phyloP scores from a whole-genome alignment of 2,329 filamentous ascomycete genomes.

The Ambrosiella cleistominuta region DNA sequence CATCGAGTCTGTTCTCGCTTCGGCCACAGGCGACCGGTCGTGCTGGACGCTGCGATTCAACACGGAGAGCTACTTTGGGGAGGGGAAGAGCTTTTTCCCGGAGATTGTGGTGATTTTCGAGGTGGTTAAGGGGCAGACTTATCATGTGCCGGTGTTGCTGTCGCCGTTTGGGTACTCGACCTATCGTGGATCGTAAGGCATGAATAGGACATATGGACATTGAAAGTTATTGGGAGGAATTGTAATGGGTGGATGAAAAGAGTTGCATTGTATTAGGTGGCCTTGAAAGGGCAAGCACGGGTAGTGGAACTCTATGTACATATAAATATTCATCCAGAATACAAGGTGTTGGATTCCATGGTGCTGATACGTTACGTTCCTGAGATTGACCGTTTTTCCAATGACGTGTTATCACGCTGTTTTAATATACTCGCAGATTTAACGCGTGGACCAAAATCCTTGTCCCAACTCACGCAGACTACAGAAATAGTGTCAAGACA shows the following conservation, averaged over 20 bases:
- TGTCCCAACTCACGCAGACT: background rate
- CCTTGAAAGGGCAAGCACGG: background rate
- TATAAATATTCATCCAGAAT: background rate
- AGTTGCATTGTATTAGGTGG: no score
- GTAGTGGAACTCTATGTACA: background rate
- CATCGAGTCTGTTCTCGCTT: background rate
- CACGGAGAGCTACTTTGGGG: constrained; percentile 53
- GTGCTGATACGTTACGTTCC: background rate
- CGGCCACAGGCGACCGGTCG: constrained; percentile 19
- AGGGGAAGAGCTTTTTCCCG: constrained; percentile 42
- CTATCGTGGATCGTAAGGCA: constrained; percentile 51
- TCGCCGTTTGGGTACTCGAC: constrained; percentile 69
- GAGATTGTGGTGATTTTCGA: constrained; percentile 38
- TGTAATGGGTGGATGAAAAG: no score
- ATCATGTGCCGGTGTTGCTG: constrained; percentile 63
- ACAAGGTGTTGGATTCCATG: background rate
- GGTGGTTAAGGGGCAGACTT: constrained; percentile 44
- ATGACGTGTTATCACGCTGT: background rate
- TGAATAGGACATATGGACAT: background rate
- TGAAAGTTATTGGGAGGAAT: no score
- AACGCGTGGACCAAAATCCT: background rate
- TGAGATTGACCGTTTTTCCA: background rate
- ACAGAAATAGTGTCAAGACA: background rate
- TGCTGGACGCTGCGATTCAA: constrained; percentile 57
- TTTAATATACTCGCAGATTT: background rate